These are phyloP conservation scores for Camillea tinctor DNA, from an alignment of 2,329 filamentous ascomycete species.

Conservation along the genomic window DNA sequence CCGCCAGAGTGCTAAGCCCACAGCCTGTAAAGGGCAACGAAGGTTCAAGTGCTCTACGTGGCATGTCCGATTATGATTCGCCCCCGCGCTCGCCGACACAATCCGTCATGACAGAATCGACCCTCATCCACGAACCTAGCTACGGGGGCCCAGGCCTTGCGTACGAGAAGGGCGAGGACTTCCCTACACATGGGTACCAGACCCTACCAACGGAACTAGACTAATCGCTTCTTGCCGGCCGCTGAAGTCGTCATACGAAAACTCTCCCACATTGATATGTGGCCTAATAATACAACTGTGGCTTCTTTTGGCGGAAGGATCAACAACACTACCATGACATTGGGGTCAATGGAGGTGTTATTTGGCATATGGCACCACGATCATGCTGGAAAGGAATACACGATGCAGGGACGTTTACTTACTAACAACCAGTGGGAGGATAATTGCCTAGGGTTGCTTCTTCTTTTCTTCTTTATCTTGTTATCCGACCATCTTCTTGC, in stretches of 20 bases:
- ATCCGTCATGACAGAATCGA: conserved; percentile 5
- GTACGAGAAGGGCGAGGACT: conserved; percentile 52
- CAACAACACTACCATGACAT: not conserved
- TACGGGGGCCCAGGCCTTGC: conserved; percentile 49
- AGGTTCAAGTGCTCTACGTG: conserved; percentile 29
- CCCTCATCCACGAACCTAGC: conserved; percentile 41
- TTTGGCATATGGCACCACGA: conserved; percentile 8
- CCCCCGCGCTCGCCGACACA: conserved; percentile 11
- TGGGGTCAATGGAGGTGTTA: not conserved
- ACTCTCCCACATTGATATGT: not conserved
- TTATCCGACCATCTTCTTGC: conserved; percentile 4
- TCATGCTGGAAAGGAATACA: conserved; percentile 2
- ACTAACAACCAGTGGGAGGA: not conserved
- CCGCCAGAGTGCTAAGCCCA: conserved; percentile 39
- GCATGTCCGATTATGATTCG: not conserved
- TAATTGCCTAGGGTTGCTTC: conserved; percentile 1
- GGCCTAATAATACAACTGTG: conserved; percentile 16
- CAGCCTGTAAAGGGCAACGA: conserved; percentile 42
- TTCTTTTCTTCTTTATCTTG: not conserved
- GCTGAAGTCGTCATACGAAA: not conserved
- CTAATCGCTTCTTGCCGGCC: not conserved
- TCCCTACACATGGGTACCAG: conserved; percentile 38
- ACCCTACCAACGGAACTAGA: conserved; percentile 29
- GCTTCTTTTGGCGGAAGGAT: not conserved
- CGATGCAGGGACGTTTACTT: not conserved